Evolutionary conservation across 306 rosid species (phyloP).

Genomic region (Chamaecrista fasciculata): DNA sequence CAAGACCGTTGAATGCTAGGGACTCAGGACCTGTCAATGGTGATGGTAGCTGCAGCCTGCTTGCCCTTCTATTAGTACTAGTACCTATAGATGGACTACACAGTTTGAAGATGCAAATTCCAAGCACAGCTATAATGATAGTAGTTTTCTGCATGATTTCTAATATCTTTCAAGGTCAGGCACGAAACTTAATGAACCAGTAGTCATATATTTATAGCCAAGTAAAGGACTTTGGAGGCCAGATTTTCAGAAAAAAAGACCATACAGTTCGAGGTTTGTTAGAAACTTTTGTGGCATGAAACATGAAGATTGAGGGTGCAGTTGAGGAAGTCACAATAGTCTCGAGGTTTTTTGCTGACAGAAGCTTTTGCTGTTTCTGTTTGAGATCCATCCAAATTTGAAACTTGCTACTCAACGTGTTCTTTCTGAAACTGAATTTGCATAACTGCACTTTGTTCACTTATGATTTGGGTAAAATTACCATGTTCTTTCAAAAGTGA

Average conservation of each 20-base stretch:
- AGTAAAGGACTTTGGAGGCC: not conserved
- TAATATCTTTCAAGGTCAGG: not conserved
- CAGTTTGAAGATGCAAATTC: conserved; percentile 17
- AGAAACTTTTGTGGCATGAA: not conserved
- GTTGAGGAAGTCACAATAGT: not conserved
- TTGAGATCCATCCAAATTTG: not conserved
- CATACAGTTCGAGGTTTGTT: conserved; percentile 2
- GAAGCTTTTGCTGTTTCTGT: not conserved
- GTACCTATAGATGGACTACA: conserved; percentile 28
- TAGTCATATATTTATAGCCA: conserved; percentile 16
- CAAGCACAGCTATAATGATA: not conserved
- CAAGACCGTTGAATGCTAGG: conserved; percentile 31
- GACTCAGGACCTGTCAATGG: conserved; percentile 41
- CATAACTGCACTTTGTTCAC: not conserved
- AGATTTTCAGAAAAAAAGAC: not conserved
- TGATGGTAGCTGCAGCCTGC: conserved; percentile 35
- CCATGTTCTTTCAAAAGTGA: no score
- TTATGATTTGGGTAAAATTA: not conserved
- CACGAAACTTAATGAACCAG: not conserved
- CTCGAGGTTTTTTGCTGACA: not conserved
- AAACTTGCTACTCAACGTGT: not conserved
- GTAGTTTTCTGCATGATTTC: conserved; percentile 10
- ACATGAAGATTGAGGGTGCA: not conserved
- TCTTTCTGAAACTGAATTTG: not conserved
- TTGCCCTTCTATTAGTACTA: not conserved